Percentiles rank a stretch among this genome's conserved stretches.
phyloP scores from a whole-genome alignment of 202 grass and related monocot species.

The Saccharum hybrid region DNA sequence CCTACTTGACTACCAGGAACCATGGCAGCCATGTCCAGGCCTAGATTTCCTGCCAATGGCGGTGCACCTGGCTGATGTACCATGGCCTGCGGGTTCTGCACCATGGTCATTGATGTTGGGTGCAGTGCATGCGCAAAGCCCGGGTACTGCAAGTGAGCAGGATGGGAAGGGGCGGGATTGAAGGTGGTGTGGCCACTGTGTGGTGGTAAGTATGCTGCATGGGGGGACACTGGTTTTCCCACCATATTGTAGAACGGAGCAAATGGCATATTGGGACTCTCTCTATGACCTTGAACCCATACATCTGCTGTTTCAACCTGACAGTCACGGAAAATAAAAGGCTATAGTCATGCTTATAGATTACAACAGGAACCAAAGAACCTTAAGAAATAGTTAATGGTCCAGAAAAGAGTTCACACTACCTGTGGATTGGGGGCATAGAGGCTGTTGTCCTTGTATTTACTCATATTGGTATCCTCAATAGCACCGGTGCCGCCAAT shows the following conservation, averaged over 20 bases:
- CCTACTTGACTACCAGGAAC: conserved; percentile 65
- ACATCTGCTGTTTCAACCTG: conserved; percentile 77
- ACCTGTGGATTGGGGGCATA: conserved; percentile 74
- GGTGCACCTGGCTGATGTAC: conserved; percentile 60
- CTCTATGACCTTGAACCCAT: conserved; percentile 72
- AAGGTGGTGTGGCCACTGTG: conserved; percentile 64
- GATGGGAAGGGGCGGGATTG: conserved; percentile 58
- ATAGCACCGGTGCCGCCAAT: conserved; percentile 50
- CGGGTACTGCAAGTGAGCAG: conserved; percentile 68
- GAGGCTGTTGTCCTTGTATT: conserved; percentile 78
- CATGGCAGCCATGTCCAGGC: conserved; percentile 62
- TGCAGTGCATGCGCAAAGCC: conserved; percentile 59
- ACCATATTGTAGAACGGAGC: conserved; percentile 67
- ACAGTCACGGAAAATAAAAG: not conserved
- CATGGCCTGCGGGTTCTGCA: conserved; percentile 68
- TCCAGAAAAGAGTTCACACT: not conserved
- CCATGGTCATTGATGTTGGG: conserved; percentile 60
- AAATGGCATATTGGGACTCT: conserved; percentile 57
- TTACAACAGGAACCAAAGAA: conserved; percentile 11
- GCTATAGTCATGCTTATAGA: not conserved
- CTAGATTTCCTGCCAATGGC: conserved; percentile 55
- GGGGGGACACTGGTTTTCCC: conserved; percentile 61
- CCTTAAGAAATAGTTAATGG: not conserved
- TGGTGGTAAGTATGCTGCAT: conserved; percentile 63
- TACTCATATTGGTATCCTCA: conserved; percentile 67